These are phyloP conservation scores for Oehlia diaphana DNA, from an alignment of 192 early-diverging fungal genomes.

Conservation along the genomic window DNA sequence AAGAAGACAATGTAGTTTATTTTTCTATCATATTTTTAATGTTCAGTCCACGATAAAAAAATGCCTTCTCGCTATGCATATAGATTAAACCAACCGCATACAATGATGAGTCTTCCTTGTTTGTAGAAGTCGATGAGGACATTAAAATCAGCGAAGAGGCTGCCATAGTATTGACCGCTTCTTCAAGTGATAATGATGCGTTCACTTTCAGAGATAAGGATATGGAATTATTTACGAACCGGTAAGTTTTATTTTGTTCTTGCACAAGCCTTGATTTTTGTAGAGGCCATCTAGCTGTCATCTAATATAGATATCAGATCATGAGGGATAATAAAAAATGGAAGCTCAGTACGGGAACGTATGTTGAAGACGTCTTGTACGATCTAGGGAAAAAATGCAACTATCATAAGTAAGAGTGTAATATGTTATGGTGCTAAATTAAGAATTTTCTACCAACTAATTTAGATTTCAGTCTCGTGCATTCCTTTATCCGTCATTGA, in stretches of 20 bases:
- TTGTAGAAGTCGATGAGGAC: not conserved
- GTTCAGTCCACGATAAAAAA: too few relatives aligned
- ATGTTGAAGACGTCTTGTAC: conserved; percentile 18
- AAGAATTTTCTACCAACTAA: not conserved
- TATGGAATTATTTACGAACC: not conserved
- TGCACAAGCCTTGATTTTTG: not conserved
- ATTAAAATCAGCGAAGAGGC: not conserved
- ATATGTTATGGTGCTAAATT: not conserved
- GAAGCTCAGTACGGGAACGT: not conserved
- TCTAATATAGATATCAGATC: not conserved
- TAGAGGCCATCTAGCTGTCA: not conserved
- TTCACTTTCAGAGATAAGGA: too few relatives aligned
- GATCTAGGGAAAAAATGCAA: conserved; percentile 2
- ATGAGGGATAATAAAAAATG: not conserved
- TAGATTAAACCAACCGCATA: too few relatives aligned
- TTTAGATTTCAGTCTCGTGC: not conserved
- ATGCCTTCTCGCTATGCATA: too few relatives aligned
- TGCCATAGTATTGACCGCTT: too few relatives aligned
- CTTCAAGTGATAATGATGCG: not conserved
- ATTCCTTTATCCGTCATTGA: conserved; percentile 21
- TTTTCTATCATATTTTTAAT: too few relatives aligned
- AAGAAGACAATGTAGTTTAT: too few relatives aligned
- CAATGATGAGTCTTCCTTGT: too few relatives aligned
- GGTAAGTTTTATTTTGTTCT: not conserved
- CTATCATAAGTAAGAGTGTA: not conserved